Base-by-base conservation (phyloP, 1,284 basidiomycete species). In the Mycena citricolor region DNA sequence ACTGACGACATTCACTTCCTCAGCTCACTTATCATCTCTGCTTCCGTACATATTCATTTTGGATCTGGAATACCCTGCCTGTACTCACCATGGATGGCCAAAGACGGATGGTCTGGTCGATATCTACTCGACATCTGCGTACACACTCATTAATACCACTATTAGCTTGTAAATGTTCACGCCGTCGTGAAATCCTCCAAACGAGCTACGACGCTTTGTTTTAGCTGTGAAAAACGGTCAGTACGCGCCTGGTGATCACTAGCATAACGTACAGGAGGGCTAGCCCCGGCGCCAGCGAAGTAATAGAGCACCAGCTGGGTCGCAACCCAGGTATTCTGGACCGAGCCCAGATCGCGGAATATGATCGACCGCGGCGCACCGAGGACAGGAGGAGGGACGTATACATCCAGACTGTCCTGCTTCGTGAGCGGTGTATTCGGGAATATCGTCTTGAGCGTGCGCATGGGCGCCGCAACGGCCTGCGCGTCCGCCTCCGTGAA, bases 261-360 rank as follows among this genome's bases (percentile, higher is more conserved):
- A 34, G 16, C 19, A 1, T 8, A 25, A 67, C 84, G 61, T 56
- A 89, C 86, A 37, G 81, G 69, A 26, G 86, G 84, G 59, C 86
- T 90, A 19, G 83, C 72, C 5, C 80, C 81, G 21, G 74, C 65
- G 21, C 77, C 82, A 46, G 81, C 79, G 57, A 90, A 87, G 59
- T 90, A 90, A 28, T 85, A 76, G 39, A 86, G 60, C 22, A 89
- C 66, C 49, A 90, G 80, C 58, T 89, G 77, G 10, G 73, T 77
- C 0, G 85, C 77, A 12, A 89, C 71, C 87, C 87, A 90, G 53
- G 81, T 74, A 57, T 68, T 79, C 52, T 87, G 79, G 28, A 90
- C 70, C 0, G 73, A 66, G 26, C 87, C 87, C 31, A 90, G 64
- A 57, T 88, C 86, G 32, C 81, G 72, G 57, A 90, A 77, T n/a